Evolutionary conservation across 1,284 basidiomycete genomes (phyloP).

Genomic region (Flammula alnicola): DNA sequence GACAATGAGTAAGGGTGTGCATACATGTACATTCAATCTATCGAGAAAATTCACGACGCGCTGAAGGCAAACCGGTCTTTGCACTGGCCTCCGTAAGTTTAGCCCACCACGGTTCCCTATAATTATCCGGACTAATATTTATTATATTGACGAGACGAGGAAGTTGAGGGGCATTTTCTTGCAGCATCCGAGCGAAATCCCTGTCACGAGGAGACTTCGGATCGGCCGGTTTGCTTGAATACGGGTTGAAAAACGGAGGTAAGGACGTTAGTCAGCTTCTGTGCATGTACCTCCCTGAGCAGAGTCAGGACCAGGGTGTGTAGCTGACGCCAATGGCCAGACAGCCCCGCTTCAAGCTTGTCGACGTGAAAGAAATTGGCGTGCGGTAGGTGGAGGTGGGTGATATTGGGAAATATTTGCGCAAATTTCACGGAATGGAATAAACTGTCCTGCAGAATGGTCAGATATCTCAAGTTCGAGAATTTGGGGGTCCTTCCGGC

Average conservation of each 20-base stretch:
- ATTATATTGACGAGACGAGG: conserved; percentile 19
- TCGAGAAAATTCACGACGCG: too few relatives aligned
- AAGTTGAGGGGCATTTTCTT: conserved; percentile 14
- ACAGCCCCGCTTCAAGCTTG: conserved; percentile 22
- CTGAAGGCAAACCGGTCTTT: too few relatives aligned
- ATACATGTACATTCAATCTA: too few relatives aligned
- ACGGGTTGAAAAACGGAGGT: conserved; percentile 26
- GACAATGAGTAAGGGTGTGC: too few relatives aligned
- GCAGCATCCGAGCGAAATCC: conserved; percentile 28
- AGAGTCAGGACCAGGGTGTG: conserved; percentile 34
- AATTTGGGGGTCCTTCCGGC: conserved; percentile 26
- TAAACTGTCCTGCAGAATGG: conserved; percentile 32
- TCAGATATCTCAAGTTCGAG: conserved; percentile 37
- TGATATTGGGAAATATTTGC: conserved; percentile 35
- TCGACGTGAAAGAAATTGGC: conserved; percentile 23
- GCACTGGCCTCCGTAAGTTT: conserved; percentile 28
- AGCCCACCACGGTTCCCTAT: conserved; percentile 31
- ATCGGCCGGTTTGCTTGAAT: conserved; percentile 22
- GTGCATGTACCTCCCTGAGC: conserved; percentile 25
- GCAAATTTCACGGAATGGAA: conserved; percentile 24
- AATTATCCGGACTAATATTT: conserved; percentile 29
- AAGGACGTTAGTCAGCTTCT: conserved; percentile 25
- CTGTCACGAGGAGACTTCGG: conserved; percentile 33
- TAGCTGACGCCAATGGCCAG: conserved; percentile 29
- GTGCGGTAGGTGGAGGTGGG: conserved; percentile 35